Percentiles rank a stretch among this genome's conserved stretches.
Conservation (phyloP, 192 early-diverging fungal species). For the Coemansia sp. region DNA sequence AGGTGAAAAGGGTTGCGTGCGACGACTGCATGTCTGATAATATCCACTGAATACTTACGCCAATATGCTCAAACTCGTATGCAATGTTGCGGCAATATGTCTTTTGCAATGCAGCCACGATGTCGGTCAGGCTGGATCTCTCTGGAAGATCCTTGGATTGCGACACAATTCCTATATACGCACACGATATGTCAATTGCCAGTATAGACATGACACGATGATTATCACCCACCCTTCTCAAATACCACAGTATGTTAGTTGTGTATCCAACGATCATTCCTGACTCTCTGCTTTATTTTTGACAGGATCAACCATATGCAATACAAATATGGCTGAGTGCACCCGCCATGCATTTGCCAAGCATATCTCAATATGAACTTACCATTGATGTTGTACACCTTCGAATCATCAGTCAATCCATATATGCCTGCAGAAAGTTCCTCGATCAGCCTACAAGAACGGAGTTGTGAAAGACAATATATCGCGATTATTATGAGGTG, state of each 20-base stretch:
- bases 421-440: constrained; percentile 64
- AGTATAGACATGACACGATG: not conserved
- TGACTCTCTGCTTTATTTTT: not conserved
- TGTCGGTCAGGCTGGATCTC: constrained; percentile 26
- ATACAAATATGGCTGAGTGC: not conserved
- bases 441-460: constrained; percentile 42
- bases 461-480: not conserved
- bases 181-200: not conserved
- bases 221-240: too few species aligned
- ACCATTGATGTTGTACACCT: constrained; percentile 34
- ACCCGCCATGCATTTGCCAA: constrained; percentile 5
- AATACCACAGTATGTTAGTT: too few species aligned
- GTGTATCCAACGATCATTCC: not conserved
- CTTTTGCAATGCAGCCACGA: constrained; percentile 55
- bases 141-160: constrained; percentile 13
- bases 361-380: constrained; percentile 1
- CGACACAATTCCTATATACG: constrained; percentile 37
- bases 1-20: too few species aligned
- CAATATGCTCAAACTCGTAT: constrained; percentile 92
- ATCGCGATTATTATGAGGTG: not conserved
- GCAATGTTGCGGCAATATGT: constrained; percentile 80
- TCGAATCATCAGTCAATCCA: constrained; percentile 67
- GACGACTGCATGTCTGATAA: too few species aligned
- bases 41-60: constrained; percentile 44
- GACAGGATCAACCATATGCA: not conserved